Evolutionary conservation across 257 asterid species (phyloP).

Genomic region (Osmanthus fragrans): DNA sequence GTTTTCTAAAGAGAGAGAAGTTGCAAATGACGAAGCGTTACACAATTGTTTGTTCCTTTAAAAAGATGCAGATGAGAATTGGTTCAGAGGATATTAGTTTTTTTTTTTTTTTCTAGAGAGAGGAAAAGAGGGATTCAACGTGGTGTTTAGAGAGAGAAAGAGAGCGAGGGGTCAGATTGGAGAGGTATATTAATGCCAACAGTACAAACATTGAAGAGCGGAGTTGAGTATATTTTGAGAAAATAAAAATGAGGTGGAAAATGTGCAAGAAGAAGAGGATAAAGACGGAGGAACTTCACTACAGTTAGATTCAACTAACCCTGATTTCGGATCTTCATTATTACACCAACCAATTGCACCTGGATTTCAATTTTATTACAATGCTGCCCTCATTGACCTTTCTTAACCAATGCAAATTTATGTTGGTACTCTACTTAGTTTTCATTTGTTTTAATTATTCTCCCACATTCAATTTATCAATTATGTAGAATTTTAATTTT

Average conservation of each 20-base stretch:
- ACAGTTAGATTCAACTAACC: constrained; percentile 27
- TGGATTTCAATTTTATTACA: constrained; percentile 17
- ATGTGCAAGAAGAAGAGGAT: constrained; percentile 34
- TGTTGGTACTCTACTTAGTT: background rate
- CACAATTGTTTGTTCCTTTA: constrained; percentile 4
- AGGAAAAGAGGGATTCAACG: constrained; percentile 24
- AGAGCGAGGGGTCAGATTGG: constrained; percentile 9
- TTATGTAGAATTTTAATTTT: background rate
- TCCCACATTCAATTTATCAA: background rate
- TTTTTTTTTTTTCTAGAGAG: constrained; percentile 10
- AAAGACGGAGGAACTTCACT: constrained; percentile 39
- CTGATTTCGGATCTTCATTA: constrained; percentile 26
- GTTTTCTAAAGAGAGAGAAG: background rate
- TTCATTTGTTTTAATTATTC: background rate
- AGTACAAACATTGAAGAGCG: constrained; percentile 25
- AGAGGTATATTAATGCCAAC: constrained; percentile 25
- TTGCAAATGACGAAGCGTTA: constrained; percentile 4
- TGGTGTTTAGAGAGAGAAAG: constrained; percentile 11
- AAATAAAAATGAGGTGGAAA: constrained; percentile 40
- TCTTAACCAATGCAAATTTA: background rate
- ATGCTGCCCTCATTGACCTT: constrained; percentile 17
- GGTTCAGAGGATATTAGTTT: constrained; percentile 3
- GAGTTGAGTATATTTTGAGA: constrained; percentile 20
- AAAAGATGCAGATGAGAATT: constrained; percentile 28
- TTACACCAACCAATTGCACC: background rate